These are phyloP conservation scores for Lentinula edodes DNA, from an alignment of 768 basidiomycete genomes.

Conservation along the genomic window DNA sequence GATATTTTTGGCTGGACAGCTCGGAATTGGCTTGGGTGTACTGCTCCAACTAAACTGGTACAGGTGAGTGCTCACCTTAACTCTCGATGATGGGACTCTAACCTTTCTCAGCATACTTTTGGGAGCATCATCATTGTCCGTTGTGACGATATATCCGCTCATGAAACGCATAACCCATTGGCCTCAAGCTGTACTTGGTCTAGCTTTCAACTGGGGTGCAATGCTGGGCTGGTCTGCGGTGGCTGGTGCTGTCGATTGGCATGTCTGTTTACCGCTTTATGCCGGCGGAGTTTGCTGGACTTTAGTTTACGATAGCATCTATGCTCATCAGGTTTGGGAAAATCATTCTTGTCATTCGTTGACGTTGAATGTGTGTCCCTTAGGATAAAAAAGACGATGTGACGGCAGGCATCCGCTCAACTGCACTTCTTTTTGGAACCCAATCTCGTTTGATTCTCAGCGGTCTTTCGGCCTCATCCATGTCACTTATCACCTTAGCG, in stretches of 20 bases:
- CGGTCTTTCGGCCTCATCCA: conserved; percentile 64
- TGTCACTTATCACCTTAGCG: conserved; percentile 72
- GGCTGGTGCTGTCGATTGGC: conserved; percentile 75
- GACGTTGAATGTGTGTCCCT: not conserved
- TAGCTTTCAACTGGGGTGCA: conserved; percentile 97
- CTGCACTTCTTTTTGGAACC: conserved; percentile 84
- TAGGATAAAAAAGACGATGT: conserved; percentile 93
- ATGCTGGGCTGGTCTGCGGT: conserved; percentile 96
- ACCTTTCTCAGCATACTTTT: conserved; percentile 64
- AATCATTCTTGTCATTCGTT: not conserved
- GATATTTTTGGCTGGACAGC: conserved; percentile 75
- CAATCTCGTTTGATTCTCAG: conserved; percentile 71
- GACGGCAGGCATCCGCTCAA: conserved; percentile 84
- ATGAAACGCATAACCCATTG: conserved; percentile 98
- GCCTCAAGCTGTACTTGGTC: conserved; percentile 95
- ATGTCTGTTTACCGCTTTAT: conserved; percentile 81
- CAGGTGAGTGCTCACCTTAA: conserved; percentile 49
- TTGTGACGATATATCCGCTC: conserved; percentile 88
- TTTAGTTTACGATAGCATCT: conserved; percentile 94
- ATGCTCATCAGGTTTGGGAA: conserved; percentile 82
- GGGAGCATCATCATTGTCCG: conserved; percentile 83
- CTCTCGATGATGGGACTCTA: not conserved
- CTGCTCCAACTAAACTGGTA: conserved; percentile 92
- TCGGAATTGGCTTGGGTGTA: conserved; percentile 78
- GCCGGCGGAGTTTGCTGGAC: conserved; percentile 91